Evolutionary conservation across 352 stramenopile genomes (phyloP), one percentile per base, ranked within the genome.

Genomic region (Bremia lactucae): DNA sequence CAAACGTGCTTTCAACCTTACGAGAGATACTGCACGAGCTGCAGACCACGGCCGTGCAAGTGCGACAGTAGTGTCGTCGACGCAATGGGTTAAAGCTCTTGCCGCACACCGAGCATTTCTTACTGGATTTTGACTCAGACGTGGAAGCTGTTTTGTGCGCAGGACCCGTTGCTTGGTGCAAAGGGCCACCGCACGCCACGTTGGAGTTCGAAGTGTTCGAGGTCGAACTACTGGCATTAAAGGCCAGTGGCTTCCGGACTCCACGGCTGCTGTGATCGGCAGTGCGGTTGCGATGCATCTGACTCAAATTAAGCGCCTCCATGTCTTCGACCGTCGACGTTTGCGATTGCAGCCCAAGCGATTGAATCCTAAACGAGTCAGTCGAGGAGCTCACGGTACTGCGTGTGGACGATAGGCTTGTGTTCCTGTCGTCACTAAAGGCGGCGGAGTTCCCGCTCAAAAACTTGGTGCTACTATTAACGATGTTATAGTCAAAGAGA

Each of bases 11-110:
- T 26, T 78, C 69, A 9, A 72, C 55, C 43, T 73, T 85, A 52
- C 80, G 84, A 39, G 74, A 75, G 39, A 68, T 82, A 46, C 72
- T 85, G 62, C 80, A 93, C 48, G 74, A 75, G 35, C 62, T 80
- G 64, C 80, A 93, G 4, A 93, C 71, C 1, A 85, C 75, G 22
- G 62, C 60, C 6, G 63, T 66, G 45, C 80, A 93, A 26, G 65
- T 72, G 22, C 77, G 67, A 49, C 80, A 93, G 36, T 73, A 68
- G 54, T 93, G 81, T 36, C 78, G 69, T 20, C 80, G 62, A 4
- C 77, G 69, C 53, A 93, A 46, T 18, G 80, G 76, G 35, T 87
- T 90, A 46, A 93, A 93, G 36, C 63, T 72, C 54, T 90, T 93
- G 51, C 70, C 74, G 47, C 80, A 93, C 6, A 86, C 70, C 0